Percentiles rank a stretch among this genome's conserved stretches.
phyloP scores from a whole-genome alignment of 768 basidiomycete species.

The Tylopilus cervinicoccineus region DNA sequence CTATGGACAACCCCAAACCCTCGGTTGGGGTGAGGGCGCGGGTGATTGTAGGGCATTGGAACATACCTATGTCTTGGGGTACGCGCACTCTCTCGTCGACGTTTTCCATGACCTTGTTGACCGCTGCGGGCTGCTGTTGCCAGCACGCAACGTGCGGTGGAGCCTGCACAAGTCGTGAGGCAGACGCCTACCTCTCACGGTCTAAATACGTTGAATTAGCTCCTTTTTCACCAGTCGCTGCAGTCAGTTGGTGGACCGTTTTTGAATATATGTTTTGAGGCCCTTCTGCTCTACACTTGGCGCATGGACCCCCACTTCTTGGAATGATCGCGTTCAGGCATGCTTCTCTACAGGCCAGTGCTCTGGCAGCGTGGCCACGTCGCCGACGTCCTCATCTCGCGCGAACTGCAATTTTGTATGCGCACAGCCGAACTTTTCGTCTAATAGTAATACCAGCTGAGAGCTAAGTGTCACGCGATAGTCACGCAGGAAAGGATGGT shows the following conservation, averaged over 20 bases:
- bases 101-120: constrained; percentile 24
- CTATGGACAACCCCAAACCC: constrained; percentile 31
- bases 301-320: background rate
- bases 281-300: background rate
- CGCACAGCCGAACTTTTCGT: too few relatives aligned
- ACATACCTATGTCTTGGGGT: constrained; percentile 55
- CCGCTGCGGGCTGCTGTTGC: constrained; percentile 19
- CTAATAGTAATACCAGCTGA: too few relatives aligned
- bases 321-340: background rate
- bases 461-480: constrained; percentile 4
- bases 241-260: too few relatives aligned
- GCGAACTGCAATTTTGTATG: too few relatives aligned
- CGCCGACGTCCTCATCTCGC: too few relatives aligned
- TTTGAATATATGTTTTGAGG: background rate
- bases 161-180: constrained; percentile 17
- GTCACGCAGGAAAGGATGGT: constrained; percentile 6
- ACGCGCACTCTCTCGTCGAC: constrained; percentile 29
- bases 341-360: background rate
- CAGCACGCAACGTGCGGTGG: constrained; percentile 20
- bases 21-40: background rate
- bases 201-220: constrained; percentile 21
- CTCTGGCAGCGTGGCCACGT: too few relatives aligned
- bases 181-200: constrained; percentile 22
- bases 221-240: constrained; percentile 6
- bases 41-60: background rate